Evolutionary conservation across 495 filamentous ascomycete genomes (phyloP).

Genomic region (Lophium mytilinum): DNA sequence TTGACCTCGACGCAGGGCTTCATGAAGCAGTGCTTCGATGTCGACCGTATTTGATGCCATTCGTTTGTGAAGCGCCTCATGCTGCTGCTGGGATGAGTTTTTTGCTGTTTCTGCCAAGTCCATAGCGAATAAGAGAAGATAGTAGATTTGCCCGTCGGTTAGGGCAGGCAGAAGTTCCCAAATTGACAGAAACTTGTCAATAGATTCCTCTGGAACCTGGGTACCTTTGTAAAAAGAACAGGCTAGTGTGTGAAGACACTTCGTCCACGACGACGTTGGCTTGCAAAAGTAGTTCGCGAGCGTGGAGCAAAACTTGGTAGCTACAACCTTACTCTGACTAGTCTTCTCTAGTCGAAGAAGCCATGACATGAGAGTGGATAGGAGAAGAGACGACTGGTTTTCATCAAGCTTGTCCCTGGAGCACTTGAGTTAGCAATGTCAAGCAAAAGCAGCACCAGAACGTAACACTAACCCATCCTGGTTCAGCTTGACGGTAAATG

Average conservation of each 20-base stretch:
- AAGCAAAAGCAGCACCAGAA: not conserved
- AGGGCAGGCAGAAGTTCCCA: conserved; percentile 48
- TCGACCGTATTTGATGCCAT: not conserved
- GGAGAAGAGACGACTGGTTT: conserved; percentile 51
- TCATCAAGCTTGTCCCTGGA: conserved; percentile 53
- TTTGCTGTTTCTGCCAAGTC: conserved; percentile 69
- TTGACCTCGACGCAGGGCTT: not conserved
- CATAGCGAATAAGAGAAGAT: conserved; percentile 63
- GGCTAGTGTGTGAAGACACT: conserved; percentile 60
- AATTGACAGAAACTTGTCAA: conserved; percentile 44
- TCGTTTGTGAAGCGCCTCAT: not conserved
- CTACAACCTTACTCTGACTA: conserved; percentile 52
- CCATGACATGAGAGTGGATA: conserved; percentile 64
- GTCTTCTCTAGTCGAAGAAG: conserved; percentile 24
- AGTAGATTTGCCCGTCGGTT: conserved; percentile 45
- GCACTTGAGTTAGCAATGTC: conserved; percentile 15
- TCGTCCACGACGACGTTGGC: conserved; percentile 58
- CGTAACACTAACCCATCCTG: conserved; percentile 55
- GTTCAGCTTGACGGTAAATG: conserved; percentile 88
- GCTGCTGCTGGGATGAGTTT: conserved; percentile 36
- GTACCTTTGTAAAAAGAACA: conserved; percentile 50
- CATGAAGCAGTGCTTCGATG: not conserved
- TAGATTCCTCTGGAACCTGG: conserved; percentile 38
- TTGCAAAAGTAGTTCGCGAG: conserved; percentile 73
- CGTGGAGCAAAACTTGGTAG: conserved; percentile 76